Conservation (phyloP, 1,139 yeast species). For the Nakaseomyces nivariensis region DNA sequence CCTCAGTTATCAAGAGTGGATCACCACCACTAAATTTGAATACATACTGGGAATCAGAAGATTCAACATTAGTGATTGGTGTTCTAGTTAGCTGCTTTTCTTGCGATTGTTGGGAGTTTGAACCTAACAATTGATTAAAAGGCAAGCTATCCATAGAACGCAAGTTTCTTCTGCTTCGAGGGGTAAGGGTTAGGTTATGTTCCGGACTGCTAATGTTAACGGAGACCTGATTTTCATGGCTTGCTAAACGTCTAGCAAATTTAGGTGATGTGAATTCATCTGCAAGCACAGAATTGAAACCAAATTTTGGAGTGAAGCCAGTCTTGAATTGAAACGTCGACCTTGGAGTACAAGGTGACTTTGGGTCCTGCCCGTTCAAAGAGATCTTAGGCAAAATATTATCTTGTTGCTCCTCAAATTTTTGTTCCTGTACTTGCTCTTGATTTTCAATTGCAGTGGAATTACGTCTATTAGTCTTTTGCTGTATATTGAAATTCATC, state of each 20-base stretch:
- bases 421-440: neutral
- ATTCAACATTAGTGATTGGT: slow-evolving; percentile 2
- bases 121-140: neutral
- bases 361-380: slow-evolving; percentile 5
- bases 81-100: neutral
- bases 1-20: slow-evolving; percentile 23
- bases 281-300: slow-evolving; percentile 21
- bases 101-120: neutral
- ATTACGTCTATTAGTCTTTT: neutral
- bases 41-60: slow-evolving; percentile 11
- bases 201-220: slow-evolving; percentile 5
- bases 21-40: slow-evolving; percentile 24
- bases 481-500: slow-evolving; percentile 12
- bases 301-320: slow-evolving; percentile 26
- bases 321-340: slow-evolving; percentile 21
- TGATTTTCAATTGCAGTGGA: neutral
- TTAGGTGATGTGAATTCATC: slow-evolving; percentile 7
- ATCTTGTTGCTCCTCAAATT: slow-evolving; percentile 5
- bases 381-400: slow-evolving; percentile 8
- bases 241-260: neutral
- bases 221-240: slow-evolving; percentile 1
- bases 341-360: slow-evolving; percentile 22
- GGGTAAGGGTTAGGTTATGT: slow-evolving; percentile 8
- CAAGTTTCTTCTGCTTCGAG: slow-evolving; percentile 5
- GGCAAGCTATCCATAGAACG: neutral